Base-by-base conservation (phyloP, 2,329 filamentous ascomycete species). In the Teratosphaeriaceae sp. region DNA sequence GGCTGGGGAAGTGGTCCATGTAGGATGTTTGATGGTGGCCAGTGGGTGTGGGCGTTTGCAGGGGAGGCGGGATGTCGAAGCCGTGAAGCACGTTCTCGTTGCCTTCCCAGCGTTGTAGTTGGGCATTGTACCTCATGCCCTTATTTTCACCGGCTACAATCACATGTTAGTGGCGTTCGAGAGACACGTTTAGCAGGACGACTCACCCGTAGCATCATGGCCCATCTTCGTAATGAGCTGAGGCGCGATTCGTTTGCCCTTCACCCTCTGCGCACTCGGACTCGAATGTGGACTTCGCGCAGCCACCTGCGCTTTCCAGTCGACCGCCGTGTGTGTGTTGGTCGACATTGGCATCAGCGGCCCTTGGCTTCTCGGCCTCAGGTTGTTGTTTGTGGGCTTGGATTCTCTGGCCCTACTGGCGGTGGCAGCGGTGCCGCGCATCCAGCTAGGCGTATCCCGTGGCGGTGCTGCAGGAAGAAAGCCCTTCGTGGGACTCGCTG, bases 101-200 rank as follows among this genome's bases (percentile, higher is more conserved):
- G 40, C 92, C 92, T 71, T 98, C 92, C 92, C 92, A 98, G 38
- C 81, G 78, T 59, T 82, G 92, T 7, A 86, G 85, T 21, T 76
- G 72, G 5, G 92, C 87, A 59, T 98, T 97, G 63, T 95, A 98
- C 42, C 80, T 83, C 92, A 98, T 98, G 51, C 19, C 38, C 12
- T 34, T 34, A 12, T 9, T 46, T n/a, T 43, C 44, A 16, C 26
- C 36, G n/a, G n/a, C n/a, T 39, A 36, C 29, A 30, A 34, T 26
- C 29, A 35, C 9, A 18, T 20, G 23, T 42, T 29, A 42, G 40
- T 13, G 6, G n/a, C 21, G 15, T 29, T 34, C n/a, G 2, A 22
- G 11, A 22, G 2, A 11, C 26, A 34, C 9, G 20, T 16, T 16
- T 2, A 21, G n/a, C n/a, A n/a, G n/a, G n/a, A n/a, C n/a, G n/a